Base-by-base conservation (phyloP, 1,284 basidiomycete genomes). In the Coriolopsis trogii region DNA sequence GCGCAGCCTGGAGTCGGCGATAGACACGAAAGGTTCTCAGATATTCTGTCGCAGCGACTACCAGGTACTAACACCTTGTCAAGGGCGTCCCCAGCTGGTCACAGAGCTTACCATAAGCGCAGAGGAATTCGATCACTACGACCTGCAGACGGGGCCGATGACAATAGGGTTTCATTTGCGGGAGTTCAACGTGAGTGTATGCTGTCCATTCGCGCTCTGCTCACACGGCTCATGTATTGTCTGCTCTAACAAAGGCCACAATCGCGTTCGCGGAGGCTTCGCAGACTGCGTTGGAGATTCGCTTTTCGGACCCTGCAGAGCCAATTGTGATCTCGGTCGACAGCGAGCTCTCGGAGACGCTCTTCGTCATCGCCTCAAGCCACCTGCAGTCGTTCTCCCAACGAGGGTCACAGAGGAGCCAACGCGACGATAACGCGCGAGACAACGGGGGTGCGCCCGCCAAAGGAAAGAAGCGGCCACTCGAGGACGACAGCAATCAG, bases 91-190 rank as follows among this genome's bases (percentile, higher is more conserved):
- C 31, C 81, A 89, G 46, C 71, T 91, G 9, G 75, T 82, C 7
- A 91, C 89, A 3, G 87, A 91, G 63, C 73, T 92, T 34, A 80
- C 77, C 1, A 82, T 92, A 40, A 84, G 81, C 49, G 78, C 79
- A 1, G 87, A 88, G 33, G 89, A 91, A 61, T 92, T 92, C 58
- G 88, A 92, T 43, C 67, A 77, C 0, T 92, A 92, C 61, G 79
- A 88, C 39, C 70, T 91, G 7, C 75, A 74, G 56, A 68, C 75
- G 3, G 68, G 79, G 13, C 85, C 89, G 1, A 78, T 80, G 36
- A 83, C 81, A 2, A 78, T 93, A 46, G 82, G 82, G 2, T 91
- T 92, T 61, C 89, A 91, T 68, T 68, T 93, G 34, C 82, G 85
- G 30, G 90, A 93, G 70, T 91, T 93, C 69, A 89, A 84, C 60